These are phyloP conservation scores for Aspergillus funiculosus DNA, from an alignment of 495 filamentous ascomycete species.

Conservation along the genomic window DNA sequence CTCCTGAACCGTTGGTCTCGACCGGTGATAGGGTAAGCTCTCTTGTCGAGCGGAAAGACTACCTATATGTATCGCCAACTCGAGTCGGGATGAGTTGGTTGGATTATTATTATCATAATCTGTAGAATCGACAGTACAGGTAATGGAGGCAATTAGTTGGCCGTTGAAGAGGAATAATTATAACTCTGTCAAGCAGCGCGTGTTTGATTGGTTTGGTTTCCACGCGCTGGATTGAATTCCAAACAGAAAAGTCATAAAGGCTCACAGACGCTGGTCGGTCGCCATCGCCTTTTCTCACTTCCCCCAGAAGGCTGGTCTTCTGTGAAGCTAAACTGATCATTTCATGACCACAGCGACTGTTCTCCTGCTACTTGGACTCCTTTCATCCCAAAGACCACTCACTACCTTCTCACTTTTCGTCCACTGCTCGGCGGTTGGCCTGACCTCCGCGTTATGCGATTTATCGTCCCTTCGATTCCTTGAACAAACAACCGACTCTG, in stretches of 20 bases:
- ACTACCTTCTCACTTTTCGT: not conserved
- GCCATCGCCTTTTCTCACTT: not conserved
- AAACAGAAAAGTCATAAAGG: slow-evolving; percentile 8
- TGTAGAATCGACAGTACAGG: no score
- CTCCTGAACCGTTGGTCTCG: no score
- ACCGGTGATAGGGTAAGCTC: no score
- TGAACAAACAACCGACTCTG: slow-evolving; percentile 1
- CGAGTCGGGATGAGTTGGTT: no score
- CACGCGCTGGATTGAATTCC: slow-evolving; percentile 2
- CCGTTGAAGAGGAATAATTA: not conserved
- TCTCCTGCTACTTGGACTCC: not conserved
- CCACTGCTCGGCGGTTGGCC: slow-evolving; percentile 3
- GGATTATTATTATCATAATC: no score
- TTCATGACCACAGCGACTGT: not conserved
- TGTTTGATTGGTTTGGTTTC: slow-evolving; percentile 13
- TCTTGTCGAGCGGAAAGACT: no score
- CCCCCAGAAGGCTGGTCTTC: no score
- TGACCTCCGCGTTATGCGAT: slow-evolving; percentile 9
- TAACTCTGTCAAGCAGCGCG: slow-evolving; percentile 3
- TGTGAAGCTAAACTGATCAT: not conserved
- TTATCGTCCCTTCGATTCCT: slow-evolving; percentile 5
- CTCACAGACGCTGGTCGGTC: slow-evolving; percentile 5
- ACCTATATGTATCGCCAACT: no score
- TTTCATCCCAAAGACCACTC: not conserved
- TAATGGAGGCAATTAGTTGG: no score